Percentiles rank a stretch among this genome's conserved stretches.
Conservation (phyloP, 2,329 filamentous ascomycete species). For the Botrytis galanthina region DNA sequence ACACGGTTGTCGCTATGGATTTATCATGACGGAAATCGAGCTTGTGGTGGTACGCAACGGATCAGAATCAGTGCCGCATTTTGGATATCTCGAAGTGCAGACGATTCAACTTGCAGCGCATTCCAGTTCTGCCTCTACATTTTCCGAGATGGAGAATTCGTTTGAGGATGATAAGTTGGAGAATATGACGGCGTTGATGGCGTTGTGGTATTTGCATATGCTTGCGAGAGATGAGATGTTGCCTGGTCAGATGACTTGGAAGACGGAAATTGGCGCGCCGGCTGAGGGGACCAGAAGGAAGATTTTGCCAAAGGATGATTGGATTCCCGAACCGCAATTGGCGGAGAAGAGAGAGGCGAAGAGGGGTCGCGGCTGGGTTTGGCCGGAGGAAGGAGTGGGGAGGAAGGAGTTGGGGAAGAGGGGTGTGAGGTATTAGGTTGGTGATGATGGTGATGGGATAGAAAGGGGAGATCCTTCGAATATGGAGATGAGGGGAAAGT, state of each 20-base stretch:
- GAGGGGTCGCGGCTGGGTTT: slow-evolving; percentile 69
- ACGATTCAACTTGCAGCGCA: slow-evolving; percentile 55
- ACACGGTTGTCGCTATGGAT: slow-evolving; percentile 89
- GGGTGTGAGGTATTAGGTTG: slow-evolving; percentile 52
- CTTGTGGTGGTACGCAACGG: slow-evolving; percentile 86
- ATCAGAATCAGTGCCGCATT: slow-evolving; percentile 68
- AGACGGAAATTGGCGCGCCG: slow-evolving; percentile 70
- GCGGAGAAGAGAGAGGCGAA: slow-evolving; percentile 77
- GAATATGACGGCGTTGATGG: slow-evolving; percentile 70
- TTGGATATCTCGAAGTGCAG: slow-evolving; percentile 80
- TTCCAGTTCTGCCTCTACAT: slow-evolving; percentile 20
- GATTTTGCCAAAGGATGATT: slow-evolving; percentile 65
- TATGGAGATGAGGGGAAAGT: too few species aligned
- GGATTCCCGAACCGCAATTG: slow-evolving; percentile 72
- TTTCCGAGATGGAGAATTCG: slow-evolving; percentile 19
- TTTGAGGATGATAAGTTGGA: slow-evolving; percentile 46
- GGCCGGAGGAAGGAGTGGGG: slow-evolving; percentile 70
- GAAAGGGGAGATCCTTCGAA: too few species aligned
- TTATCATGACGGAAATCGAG: slow-evolving; percentile 95
- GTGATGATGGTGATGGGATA: too few species aligned
- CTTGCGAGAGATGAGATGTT: slow-evolving; percentile 61
- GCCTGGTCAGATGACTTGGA: slow-evolving; percentile 61
- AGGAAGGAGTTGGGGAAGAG: slow-evolving; percentile 69
- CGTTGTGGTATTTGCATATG: slow-evolving; percentile 76
- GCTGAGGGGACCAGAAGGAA: slow-evolving; percentile 70